Conservation (phyloP, 495 filamentous ascomycete genomes). For the Penicillium chermesinum region DNA sequence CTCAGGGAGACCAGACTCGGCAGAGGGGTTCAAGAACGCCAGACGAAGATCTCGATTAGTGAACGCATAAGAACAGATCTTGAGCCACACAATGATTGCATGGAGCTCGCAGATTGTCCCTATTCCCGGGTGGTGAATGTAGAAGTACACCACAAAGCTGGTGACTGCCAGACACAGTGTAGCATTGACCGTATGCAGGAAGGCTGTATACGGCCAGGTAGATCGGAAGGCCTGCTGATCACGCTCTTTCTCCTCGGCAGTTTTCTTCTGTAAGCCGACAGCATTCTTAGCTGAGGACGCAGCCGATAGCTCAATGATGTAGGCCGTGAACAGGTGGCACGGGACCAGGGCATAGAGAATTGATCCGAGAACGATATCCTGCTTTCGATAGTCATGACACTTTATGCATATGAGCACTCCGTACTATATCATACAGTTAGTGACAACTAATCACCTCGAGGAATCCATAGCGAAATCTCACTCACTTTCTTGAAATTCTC, state of each 20-base stretch:
- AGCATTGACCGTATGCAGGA: constrained; percentile 75
- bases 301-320: constrained; percentile 77
- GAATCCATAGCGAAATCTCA: background rate
- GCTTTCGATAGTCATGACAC: constrained; percentile 79
- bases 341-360: constrained; percentile 81
- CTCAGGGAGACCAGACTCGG: constrained; percentile 59
- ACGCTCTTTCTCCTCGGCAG: constrained; percentile 49
- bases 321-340: constrained; percentile 83
- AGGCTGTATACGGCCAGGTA: constrained; percentile 73
- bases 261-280: constrained; percentile 57
- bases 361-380: constrained; percentile 70
- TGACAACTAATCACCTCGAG: background rate
- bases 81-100: constrained; percentile 92
- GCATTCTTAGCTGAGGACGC: constrained; percentile 66
- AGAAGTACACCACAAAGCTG: constrained; percentile 79
- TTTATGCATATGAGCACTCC: constrained; percentile 88
- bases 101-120: constrained; percentile 87
- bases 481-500: constrained; percentile 94
- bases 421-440: constrained; percentile 50
- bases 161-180: constrained; percentile 74
- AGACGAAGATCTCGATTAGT: constrained; percentile 94
- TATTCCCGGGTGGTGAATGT: constrained; percentile 88
- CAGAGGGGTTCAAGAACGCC: constrained; percentile 66
- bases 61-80: constrained; percentile 91
- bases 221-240: constrained; percentile 52